Evolutionary conservation across 176 grass and related monocot species (phyloP).

Genomic region (Pontederia paniculata): DNA sequence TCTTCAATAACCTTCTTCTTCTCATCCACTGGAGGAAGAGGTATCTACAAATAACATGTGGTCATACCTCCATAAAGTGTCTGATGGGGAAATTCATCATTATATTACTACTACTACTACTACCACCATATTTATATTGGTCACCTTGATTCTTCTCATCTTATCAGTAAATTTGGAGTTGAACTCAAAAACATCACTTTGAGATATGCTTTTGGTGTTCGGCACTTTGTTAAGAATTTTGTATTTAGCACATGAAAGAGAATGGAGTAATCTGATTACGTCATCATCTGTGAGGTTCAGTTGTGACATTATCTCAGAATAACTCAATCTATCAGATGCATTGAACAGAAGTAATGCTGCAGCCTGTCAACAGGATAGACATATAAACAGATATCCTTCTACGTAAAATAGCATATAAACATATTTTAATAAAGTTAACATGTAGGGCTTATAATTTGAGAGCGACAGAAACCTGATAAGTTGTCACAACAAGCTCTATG

Average conservation of each 20-base stretch:
- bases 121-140: too few relatives aligned
- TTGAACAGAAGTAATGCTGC: slow-evolving; percentile 75
- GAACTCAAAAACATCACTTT: slow-evolving; percentile 33
- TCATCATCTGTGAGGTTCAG: slow-evolving; percentile 93
- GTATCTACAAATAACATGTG: slow-evolving; percentile 31
- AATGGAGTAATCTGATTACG: slow-evolving; percentile 90
- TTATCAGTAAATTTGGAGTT: slow-evolving; percentile 15
- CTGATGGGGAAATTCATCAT: too few relatives aligned
- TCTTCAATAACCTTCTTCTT: slow-evolving; percentile 97
- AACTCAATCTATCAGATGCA: slow-evolving; percentile 56
- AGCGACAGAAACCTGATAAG: slow-evolving; percentile 52
- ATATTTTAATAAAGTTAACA: neutral
- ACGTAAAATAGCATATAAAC: too few relatives aligned
- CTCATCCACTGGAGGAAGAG: slow-evolving; percentile 83
- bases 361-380: slow-evolving; percentile 29
- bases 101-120: too few relatives aligned
- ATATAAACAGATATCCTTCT: neutral
- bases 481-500: slow-evolving; percentile 84
- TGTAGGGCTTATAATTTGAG: neutral
- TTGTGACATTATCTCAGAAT: slow-evolving; percentile 83
- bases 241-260: slow-evolving; percentile 90
- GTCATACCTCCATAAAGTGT: too few relatives aligned
- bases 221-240: slow-evolving; percentile 93
- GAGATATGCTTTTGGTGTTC: slow-evolving; percentile 67
- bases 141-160: slow-evolving; percentile 18